A percentile compares a stretch with the other conserved stretches of the same genome.
Conservation (phyloP, 1,139 yeast genomes). For the Yamadazyma triangularis region DNA sequence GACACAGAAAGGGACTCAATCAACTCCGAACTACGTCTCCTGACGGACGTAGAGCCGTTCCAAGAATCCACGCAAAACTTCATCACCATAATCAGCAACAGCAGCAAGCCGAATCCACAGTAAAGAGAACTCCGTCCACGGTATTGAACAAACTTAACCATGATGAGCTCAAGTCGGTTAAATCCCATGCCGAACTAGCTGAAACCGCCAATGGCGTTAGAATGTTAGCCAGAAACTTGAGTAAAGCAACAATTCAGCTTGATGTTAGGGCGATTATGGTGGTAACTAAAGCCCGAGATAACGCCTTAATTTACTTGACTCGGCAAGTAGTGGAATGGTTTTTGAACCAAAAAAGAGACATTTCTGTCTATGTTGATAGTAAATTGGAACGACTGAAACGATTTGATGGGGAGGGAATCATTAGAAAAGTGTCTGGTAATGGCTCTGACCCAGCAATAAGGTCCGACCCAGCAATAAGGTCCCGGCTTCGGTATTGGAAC, state of each 20-base stretch:
- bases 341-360: conserved; percentile 39
- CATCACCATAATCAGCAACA: too few relatives aligned
- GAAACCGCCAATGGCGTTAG: conserved; percentile 87
- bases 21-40: conserved; percentile 12
- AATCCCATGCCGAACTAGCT: conserved; percentile 69
- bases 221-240: conserved; percentile 68
- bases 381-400: conserved; percentile 57
- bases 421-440: too few relatives aligned
- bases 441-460: conserved; percentile 15
- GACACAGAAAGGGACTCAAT: conserved; percentile 11
- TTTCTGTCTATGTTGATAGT: conserved; percentile 67
- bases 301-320: conserved; percentile 67
- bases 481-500: conserved; percentile 63
- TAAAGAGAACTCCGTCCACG: conserved; percentile 19
- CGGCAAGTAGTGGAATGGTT: conserved; percentile 79
- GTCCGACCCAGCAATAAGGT: conserved; percentile 11
- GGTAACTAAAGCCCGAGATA: conserved; percentile 83
- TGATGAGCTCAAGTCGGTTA: conserved; percentile 44
- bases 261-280: conserved; percentile 69
- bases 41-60: conserved; percentile 15
- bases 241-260: conserved; percentile 68
- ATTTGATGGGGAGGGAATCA: too few relatives aligned
- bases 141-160: conserved; percentile 30
- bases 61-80: conserved; percentile 34
- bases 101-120: conserved; percentile 18